Percentiles rank a stretch among this genome's conserved stretches.
phyloP scores from a whole-genome alignment of 2,329 filamentous ascomycete genomes.

The Paracoccidioides lutzii region DNA sequence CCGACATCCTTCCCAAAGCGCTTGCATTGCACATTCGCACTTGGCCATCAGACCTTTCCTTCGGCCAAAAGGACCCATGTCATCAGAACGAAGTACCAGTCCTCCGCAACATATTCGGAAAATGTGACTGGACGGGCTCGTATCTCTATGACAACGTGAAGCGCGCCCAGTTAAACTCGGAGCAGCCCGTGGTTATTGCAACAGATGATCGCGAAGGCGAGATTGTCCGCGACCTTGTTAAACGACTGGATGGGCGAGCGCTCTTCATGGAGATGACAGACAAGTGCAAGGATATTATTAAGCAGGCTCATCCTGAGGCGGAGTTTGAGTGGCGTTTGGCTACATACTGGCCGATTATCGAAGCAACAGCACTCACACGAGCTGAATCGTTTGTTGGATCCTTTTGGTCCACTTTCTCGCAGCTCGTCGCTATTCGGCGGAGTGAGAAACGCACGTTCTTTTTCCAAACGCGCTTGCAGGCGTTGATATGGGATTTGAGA shows the following conservation, averaged over 20 bases:
- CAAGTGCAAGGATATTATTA: background rate
- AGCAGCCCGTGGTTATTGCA: constrained; percentile 4
- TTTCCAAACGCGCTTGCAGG: constrained; percentile 2
- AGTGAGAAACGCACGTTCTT: background rate
- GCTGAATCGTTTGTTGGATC: constrained; percentile 2
- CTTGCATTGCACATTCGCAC: constrained; percentile 2
- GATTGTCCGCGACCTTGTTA: background rate
- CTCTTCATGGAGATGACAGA: constrained; percentile 3
- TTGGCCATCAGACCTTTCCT: constrained; percentile 4
- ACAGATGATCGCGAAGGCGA: constrained; percentile 1
- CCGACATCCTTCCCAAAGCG: background rate
- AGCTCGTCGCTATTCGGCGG: constrained; percentile 3
- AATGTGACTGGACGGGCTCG: constrained; percentile 3
- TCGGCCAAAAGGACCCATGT: constrained; percentile 3
- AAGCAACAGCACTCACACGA: background rate
- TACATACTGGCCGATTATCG: constrained; percentile 4
- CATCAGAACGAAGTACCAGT: constrained; percentile 2
- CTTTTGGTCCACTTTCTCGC: constrained; percentile 4
- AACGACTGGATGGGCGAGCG: background rate
- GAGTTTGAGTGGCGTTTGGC: constrained; percentile 2
- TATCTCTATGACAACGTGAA: constrained; percentile 3
- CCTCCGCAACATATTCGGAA: background rate
- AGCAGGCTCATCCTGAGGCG: background rate
- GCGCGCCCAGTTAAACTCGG: background rate
- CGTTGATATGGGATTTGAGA: constrained; percentile 1